phyloP scores from a whole-genome alignment of 305 asterid genomes.

The Salvia sclarea region DNA sequence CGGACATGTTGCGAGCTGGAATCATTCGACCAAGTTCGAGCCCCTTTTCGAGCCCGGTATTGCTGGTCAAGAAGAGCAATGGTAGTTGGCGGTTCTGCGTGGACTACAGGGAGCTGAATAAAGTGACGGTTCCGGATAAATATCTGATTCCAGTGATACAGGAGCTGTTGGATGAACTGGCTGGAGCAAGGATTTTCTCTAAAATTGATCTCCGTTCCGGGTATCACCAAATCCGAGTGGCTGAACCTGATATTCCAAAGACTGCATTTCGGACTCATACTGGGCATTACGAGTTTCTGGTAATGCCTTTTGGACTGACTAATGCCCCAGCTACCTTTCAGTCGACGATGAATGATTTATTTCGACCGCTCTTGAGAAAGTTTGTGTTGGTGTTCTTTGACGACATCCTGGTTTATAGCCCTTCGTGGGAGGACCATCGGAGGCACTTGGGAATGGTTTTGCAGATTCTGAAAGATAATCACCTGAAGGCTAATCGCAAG shows the following conservation, averaged over 20 bases:
- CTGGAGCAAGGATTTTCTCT: background rate
- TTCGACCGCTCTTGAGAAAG: background rate
- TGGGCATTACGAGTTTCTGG: background rate
- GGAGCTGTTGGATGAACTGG: background rate
- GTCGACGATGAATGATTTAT: background rate
- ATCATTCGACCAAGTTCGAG: background rate
- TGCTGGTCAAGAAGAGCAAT: background rate
- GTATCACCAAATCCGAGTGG: background rate
- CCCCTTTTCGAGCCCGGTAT: background rate
- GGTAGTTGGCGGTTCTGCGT: no score
- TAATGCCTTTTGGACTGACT: background rate
- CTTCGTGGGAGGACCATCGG: background rate
- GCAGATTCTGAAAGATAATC: background rate
- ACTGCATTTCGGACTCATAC: background rate
- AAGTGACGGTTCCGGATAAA: background rate
- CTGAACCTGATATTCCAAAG: background rate
- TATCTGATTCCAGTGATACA: background rate
- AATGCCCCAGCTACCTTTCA: background rate
- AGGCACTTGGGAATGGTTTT: background rate
- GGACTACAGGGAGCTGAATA: no score
- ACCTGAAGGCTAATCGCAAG: background rate
- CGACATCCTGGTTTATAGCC: background rate
- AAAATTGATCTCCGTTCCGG: background rate
- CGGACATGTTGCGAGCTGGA: background rate
- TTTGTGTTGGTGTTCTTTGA: background rate